Conservation (phyloP, 202 grass and related monocot genomes). For the Schoenoplectus triqueter region DNA sequence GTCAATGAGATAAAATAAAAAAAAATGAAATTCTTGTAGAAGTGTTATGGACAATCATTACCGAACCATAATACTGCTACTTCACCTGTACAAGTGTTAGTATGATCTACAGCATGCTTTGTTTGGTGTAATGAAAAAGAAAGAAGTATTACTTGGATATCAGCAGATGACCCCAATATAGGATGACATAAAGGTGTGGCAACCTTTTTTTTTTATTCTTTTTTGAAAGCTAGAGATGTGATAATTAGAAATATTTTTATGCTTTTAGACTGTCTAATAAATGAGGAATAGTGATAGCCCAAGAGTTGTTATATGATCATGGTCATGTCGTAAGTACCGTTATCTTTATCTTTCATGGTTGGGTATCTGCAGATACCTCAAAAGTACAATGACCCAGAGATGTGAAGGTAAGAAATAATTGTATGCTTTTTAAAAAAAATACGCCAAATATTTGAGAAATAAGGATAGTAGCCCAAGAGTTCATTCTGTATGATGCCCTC, state of each 20-base stretch:
- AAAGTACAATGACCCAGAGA: neutral
- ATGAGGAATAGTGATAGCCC: neutral
- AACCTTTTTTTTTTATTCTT: no score
- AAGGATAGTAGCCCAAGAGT: neutral
- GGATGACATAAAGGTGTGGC: neutral
- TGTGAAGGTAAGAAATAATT: neutral
- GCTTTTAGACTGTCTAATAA: conserved; percentile 7
- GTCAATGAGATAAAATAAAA: neutral
- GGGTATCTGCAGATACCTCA: neutral
- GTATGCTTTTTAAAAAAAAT: neutral
- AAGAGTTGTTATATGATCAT: neutral
- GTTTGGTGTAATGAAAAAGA: neutral
- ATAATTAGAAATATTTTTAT: neutral
- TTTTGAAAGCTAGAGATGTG: neutral
- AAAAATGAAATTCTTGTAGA: neutral
- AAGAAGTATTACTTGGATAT: neutral
- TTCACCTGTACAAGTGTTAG: neutral
- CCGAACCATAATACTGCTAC: neutral
- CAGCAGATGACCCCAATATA: neutral
- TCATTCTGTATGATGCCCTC: neutral
- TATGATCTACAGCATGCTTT: conserved; percentile 3
- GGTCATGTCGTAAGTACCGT: neutral
- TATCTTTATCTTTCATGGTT: neutral
- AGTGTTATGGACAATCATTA: conserved; percentile 7
- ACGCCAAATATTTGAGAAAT: neutral